Base-by-base conservation (phyloP, 495 filamentous ascomycete genomes). In the Penicillium egyptiacum region DNA sequence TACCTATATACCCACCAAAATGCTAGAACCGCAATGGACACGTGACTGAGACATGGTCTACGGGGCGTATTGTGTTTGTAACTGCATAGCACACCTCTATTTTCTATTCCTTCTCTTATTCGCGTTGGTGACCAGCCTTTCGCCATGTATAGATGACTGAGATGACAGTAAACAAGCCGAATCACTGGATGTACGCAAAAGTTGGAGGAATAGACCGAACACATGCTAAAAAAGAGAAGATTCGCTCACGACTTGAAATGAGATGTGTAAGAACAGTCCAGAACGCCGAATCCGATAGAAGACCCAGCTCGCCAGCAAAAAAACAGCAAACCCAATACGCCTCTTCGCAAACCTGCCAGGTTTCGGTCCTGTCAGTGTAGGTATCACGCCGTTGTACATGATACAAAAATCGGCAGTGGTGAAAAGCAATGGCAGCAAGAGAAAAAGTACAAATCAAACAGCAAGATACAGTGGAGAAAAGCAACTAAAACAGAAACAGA, bases 371-470 rank as follows among this genome's bases (percentile, higher is more conserved):
- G 50, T 31, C 61, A 26, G 62, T 61, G 62, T 55, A 62, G 60
- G 54, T 75, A 70, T 70, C 66, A 69, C 63, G 53, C 50, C 51
- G 42, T 49, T 55, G 46, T 51, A 61, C 49, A 56, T 67, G 56
- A 55, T 67, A 64, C 58, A 62, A 46, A 57, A 39, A 47, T 16
- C 46, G 55, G 53, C 55, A 58, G 47, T 50, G 12, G 48, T 54
- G 46, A 50, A 47, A 47, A 56, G 31, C 35, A 52, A 49, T 28
- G 41, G 31, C 1, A 55, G 28, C 22, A 59, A 52, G 50, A 49
- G 53, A 51, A 53, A 45, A 56, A 46, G 17, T 39, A 39, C 35
- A 39, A 26, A 48, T 20, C 26, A 20, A 47, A 6, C 5, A 28
- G 45, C 45, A n/a, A 56, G 50, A 44, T 31, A 33, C 10, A 33